phyloP scores from a whole-genome alignment of 148 eudicot genomes.

The Rhododendron henanense region DNA sequence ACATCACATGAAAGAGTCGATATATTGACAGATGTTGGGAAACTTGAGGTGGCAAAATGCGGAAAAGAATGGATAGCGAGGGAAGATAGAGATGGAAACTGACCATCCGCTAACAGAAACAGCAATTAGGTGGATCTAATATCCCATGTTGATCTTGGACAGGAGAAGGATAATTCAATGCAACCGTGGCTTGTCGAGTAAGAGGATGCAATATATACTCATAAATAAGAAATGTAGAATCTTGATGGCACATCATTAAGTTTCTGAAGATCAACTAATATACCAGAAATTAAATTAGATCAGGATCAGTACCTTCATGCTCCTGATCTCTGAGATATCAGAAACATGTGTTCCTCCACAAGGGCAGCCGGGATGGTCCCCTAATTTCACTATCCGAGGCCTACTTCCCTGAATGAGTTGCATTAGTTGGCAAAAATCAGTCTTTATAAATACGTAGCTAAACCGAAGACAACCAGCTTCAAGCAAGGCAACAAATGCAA shows the following conservation, averaged over 20 bases:
- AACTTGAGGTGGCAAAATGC: too few species aligned
- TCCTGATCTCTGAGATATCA: slow-evolving; percentile 56
- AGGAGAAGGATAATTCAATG: neutral
- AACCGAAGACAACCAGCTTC: neutral
- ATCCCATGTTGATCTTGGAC: neutral
- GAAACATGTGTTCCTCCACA: slow-evolving; percentile 84
- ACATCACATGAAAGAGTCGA: neutral
- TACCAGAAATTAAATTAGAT: neutral
- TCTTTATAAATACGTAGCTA: neutral
- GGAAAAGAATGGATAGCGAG: neutral
- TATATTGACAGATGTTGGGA: too few species aligned
- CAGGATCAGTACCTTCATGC: slow-evolving; percentile 47
- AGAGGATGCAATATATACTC: neutral
- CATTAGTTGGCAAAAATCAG: neutral
- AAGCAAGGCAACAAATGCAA: neutral
- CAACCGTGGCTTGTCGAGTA: neutral
- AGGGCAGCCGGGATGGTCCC: slow-evolving; percentile 73
- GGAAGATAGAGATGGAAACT: neutral
- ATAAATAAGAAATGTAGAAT: neutral
- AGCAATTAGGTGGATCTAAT: neutral
- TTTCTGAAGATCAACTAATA: neutral
- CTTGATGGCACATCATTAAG: neutral
- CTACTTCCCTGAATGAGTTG: slow-evolving; percentile 51
- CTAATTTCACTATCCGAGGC: slow-evolving; percentile 75
- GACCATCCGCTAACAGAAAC: neutral